Conservation (phyloP, 2,329 filamentous ascomycete genomes). For the Aplosporella prunicola region DNA sequence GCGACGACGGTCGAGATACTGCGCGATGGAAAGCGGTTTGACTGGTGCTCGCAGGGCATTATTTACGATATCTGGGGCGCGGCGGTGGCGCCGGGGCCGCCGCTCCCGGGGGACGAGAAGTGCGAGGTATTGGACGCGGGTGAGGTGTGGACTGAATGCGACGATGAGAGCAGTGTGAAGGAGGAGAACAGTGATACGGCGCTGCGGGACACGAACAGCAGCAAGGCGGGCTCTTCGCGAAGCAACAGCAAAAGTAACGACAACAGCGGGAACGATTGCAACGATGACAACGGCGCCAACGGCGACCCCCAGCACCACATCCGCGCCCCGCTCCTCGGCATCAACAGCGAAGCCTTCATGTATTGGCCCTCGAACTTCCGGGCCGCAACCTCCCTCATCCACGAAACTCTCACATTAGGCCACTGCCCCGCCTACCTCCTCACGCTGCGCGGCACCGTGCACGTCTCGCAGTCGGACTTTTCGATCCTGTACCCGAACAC, state of each 20-base stretch:
- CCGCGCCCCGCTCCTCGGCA: constrained; percentile 49
- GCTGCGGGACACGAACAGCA: neutral
- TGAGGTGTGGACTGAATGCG: neutral
- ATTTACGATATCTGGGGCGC: constrained; percentile 56
- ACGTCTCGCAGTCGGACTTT: constrained; percentile 59
- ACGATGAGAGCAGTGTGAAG: neutral
- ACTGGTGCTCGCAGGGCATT: constrained; percentile 53
- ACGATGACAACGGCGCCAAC: neutral
- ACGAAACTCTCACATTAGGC: constrained; percentile 39
- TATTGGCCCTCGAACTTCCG: constrained; percentile 59
- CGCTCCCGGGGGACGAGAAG: no score
- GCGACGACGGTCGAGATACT: constrained; percentile 54
- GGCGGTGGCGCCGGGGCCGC: neutral
- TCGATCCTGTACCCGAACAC: constrained; percentile 52
- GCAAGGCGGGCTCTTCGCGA: neutral
- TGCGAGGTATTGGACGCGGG: no score
- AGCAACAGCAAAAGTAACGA: neutral
- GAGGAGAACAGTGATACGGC: neutral
- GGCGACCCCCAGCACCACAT: constrained; percentile 33
- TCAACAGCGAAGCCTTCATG: constrained; percentile 61
- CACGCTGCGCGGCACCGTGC: constrained; percentile 50
- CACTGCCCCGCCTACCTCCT: constrained; percentile 35
- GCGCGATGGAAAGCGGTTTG: constrained; percentile 39
- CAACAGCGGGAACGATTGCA: neutral
- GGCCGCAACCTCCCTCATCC: constrained; percentile 46